phyloP scores from a whole-genome alignment of 768 basidiomycete genomes.

The Nevesoporus exiguus region DNA sequence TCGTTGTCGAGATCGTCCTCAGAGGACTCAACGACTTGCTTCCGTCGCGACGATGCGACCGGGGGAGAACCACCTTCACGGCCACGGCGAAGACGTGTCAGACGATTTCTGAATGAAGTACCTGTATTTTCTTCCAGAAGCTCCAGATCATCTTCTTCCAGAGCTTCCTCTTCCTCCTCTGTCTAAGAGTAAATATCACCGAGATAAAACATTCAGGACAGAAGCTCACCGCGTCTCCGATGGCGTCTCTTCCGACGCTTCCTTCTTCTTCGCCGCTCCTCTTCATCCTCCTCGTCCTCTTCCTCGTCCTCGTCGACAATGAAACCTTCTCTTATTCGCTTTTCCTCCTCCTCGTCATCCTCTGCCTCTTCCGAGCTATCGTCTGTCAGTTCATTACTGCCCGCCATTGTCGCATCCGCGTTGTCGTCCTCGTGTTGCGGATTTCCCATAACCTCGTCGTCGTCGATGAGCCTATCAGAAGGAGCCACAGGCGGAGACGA shows the following conservation, averaged over 20 bases:
- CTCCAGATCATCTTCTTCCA: slow-evolving; percentile 90
- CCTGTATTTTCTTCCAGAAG: slow-evolving; percentile 84
- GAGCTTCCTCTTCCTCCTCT: slow-evolving; percentile 56
- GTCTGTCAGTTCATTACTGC: slow-evolving; percentile 48
- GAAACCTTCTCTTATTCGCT: slow-evolving; percentile 79
- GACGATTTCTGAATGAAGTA: slow-evolving; percentile 64
- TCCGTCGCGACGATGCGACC: slow-evolving; percentile 56
- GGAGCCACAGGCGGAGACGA: slow-evolving; percentile 47
- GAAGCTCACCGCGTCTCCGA: slow-evolving; percentile 44
- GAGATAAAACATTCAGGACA: slow-evolving; percentile 7
- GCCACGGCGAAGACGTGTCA: slow-evolving; percentile 74
- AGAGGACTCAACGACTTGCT: slow-evolving; percentile 62
- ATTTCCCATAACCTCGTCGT: slow-evolving; percentile 63
- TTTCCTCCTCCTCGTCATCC: slow-evolving; percentile 86
- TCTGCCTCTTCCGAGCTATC: slow-evolving; percentile 90
- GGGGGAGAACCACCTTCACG: slow-evolving; percentile 71
- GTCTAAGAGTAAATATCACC: slow-evolving; percentile 10
- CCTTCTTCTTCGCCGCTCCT: slow-evolving; percentile 51
- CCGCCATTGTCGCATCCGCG: slow-evolving; percentile 51
- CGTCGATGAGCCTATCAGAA: slow-evolving; percentile 32
- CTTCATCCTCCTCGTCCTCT: slow-evolving; percentile 68
- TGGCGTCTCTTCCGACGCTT: slow-evolving; percentile 70
- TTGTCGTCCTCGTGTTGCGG: slow-evolving; percentile 50
- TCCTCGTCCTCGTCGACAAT: slow-evolving; percentile 94
- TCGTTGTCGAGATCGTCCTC: slow-evolving; percentile 68